Evolutionary conservation across 2,329 filamentous ascomycete genomes (phyloP).

Genomic region (Fusarium tupiense): DNA sequence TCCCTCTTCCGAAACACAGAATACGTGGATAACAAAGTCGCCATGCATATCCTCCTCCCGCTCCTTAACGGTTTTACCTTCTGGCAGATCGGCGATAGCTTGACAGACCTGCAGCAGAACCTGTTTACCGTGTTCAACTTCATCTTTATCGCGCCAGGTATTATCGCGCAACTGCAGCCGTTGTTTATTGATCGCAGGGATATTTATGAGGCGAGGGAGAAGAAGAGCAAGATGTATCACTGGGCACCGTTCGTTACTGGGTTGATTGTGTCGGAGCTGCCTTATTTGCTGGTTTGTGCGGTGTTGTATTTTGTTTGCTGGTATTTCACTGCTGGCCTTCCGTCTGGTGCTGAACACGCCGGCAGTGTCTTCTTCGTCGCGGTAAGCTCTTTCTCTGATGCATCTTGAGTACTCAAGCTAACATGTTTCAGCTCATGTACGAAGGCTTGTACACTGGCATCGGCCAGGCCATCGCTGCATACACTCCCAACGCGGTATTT

Average conservation of each 20-base stretch:
- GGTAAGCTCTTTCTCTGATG: constrained; percentile 41
- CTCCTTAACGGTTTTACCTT: constrained; percentile 71
- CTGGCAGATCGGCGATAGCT: constrained; percentile 64
- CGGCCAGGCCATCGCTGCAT: constrained; percentile 70
- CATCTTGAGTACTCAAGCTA: not conserved
- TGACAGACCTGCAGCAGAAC: constrained; percentile 62
- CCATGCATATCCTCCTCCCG: constrained; percentile 62
- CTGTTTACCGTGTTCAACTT: constrained; percentile 71
- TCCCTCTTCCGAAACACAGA: constrained; percentile 73
- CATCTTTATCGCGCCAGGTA: constrained; percentile 68
- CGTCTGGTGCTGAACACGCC: constrained; percentile 52
- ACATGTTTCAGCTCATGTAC: constrained; percentile 51
- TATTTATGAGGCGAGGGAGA: constrained; percentile 60
- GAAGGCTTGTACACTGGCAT: constrained; percentile 69
- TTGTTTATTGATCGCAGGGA: constrained; percentile 58
- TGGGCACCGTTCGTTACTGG: constrained; percentile 68
- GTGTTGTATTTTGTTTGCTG: constrained; percentile 63
- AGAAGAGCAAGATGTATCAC: constrained; percentile 64
- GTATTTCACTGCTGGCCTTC: constrained; percentile 67
- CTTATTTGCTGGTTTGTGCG: constrained; percentile 55
- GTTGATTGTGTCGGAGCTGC: constrained; percentile 58
- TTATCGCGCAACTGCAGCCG: constrained; percentile 59
- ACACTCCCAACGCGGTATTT: constrained; percentile 69
- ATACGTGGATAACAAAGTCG: constrained; percentile 72
- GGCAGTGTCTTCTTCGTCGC: constrained; percentile 64